Conservation (phyloP, 306 rosid genomes). For the Spatholobus suberectus region DNA sequence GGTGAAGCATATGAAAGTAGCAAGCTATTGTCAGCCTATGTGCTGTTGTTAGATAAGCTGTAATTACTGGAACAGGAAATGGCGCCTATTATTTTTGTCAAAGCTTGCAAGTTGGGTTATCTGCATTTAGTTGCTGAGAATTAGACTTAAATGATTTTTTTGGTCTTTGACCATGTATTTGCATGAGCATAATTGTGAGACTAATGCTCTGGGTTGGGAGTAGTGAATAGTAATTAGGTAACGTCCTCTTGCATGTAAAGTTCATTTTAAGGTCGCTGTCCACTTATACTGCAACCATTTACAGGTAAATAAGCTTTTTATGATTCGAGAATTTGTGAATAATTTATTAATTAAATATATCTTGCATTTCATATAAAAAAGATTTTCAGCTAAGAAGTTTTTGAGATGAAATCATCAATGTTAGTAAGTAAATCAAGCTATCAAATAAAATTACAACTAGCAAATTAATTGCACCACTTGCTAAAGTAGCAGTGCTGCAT, state of each 20-base stretch:
- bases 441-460: too few species aligned
- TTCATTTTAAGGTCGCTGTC: not conserved
- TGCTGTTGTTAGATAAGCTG: not conserved
- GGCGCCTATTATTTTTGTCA: not conserved
- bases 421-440: too few species aligned
- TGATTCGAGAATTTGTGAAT: not conserved
- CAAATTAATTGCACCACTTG: too few species aligned
- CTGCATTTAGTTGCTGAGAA: not conserved
- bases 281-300: not conserved
- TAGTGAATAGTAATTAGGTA: not conserved
- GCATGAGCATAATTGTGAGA: not conserved
- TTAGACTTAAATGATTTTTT: not conserved
- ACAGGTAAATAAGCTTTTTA: not conserved
- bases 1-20: conserved; percentile 56
- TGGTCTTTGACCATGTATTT: not conserved
- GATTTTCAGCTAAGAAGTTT: too few species aligned
- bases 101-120: conserved; percentile 1
- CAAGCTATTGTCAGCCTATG: conserved; percentile 19
- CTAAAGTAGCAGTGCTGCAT: too few species aligned
- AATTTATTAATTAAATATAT: not conserved
- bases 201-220: not conserved
- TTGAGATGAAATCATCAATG: not conserved
- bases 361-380: not conserved
- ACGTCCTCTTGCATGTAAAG: not conserved
- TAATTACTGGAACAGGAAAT: conserved; percentile 7